Conservation (phyloP, 106 monocot genomes). For the Apostasia shenzhenica region DNA sequence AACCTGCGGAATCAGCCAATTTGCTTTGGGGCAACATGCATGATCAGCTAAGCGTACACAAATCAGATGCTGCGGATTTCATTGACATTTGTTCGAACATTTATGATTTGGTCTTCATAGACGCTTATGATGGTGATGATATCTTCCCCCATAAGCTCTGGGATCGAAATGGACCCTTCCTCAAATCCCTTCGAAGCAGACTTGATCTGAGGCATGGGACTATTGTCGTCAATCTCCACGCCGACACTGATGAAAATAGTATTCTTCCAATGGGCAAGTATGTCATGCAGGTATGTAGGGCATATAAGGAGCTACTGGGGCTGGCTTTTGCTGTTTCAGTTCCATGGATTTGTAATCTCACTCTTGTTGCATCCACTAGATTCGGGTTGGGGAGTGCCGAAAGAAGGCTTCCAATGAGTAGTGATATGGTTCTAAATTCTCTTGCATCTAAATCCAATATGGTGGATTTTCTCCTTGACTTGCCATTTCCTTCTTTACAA, state of each 20-base stretch:
- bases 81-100: conserved; percentile 16
- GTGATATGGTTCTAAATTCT: conserved; percentile 24
- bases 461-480: conserved; percentile 48
- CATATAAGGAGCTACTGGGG: conserved; percentile 71
- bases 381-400: conserved; percentile 9
- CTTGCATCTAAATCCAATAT: conserved; percentile 39
- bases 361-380: conserved; percentile 60
- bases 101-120: conserved; percentile 81
- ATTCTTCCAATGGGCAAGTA: conserved; percentile 72
- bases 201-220: conserved; percentile 82
- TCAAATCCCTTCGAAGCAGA: conserved; percentile 38
- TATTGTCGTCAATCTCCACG: conserved; percentile 85
- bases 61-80: conserved; percentile 73
- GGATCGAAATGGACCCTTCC: conserved; percentile 58
- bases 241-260: conserved; percentile 52
- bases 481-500: conserved; percentile 71
- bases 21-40: conserved; percentile 43
- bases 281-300: conserved; percentile 55
- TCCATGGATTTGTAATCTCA: conserved; percentile 92
- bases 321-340: conserved; percentile 59
- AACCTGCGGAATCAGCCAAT: conserved; percentile 14
- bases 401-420: not conserved
- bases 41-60: conserved; percentile 47
- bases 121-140: conserved; percentile 98
- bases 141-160: conserved; percentile 79